A percentile compares a stretch with the other conserved stretches of the same genome.
These are phyloP conservation scores for Starmerella kuoi DNA, from an alignment of 805 yeast genomes.

Conservation along the genomic window DNA sequence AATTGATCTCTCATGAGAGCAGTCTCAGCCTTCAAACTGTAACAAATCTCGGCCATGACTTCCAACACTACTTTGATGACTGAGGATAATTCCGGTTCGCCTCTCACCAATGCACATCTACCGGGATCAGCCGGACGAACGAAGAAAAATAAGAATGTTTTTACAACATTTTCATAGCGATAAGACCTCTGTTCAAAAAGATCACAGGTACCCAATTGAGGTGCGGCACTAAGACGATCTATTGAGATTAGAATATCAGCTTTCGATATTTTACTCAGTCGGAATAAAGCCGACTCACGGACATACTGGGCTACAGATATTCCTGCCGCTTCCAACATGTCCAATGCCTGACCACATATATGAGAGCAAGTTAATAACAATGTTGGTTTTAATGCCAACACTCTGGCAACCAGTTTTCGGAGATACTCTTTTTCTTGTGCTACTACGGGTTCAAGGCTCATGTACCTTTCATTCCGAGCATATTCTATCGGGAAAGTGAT, in stretches of 20 bases:
- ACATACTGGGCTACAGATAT: slow-evolving; percentile 72
- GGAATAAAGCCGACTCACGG: slow-evolving; percentile 67
- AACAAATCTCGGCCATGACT: slow-evolving; percentile 65
- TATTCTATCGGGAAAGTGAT: slow-evolving; percentile 86
- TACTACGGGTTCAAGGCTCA: slow-evolving; percentile 69
- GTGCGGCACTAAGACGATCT: slow-evolving; percentile 63
- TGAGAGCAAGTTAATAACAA: slow-evolving; percentile 66
- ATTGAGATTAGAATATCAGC: slow-evolving; percentile 80
- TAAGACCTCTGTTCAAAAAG: slow-evolving; percentile 59
- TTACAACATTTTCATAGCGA: slow-evolving; percentile 38
- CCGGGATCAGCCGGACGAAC: slow-evolving; percentile 70
- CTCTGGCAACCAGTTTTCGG: slow-evolving; percentile 65
- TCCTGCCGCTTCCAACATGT: slow-evolving; percentile 56
- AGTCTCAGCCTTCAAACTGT: slow-evolving; percentile 70
- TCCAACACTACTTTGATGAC: slow-evolving; percentile 68
- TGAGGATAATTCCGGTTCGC: slow-evolving; percentile 48
- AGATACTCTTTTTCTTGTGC: slow-evolving; percentile 83
- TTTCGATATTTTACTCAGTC: slow-evolving; percentile 64
- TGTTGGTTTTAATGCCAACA: slow-evolving; percentile 64
- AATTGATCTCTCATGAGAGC: slow-evolving; percentile 60
- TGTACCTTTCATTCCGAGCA: slow-evolving; percentile 58
- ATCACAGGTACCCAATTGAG: slow-evolving; percentile 65
- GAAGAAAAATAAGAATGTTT: slow-evolving; percentile 64
- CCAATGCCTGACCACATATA: slow-evolving; percentile 71
- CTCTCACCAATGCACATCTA: slow-evolving; percentile 76